Base-by-base conservation (phyloP, 202 grass and related monocot genomes). In the Bolboschoenoplectus hybrid region DNA sequence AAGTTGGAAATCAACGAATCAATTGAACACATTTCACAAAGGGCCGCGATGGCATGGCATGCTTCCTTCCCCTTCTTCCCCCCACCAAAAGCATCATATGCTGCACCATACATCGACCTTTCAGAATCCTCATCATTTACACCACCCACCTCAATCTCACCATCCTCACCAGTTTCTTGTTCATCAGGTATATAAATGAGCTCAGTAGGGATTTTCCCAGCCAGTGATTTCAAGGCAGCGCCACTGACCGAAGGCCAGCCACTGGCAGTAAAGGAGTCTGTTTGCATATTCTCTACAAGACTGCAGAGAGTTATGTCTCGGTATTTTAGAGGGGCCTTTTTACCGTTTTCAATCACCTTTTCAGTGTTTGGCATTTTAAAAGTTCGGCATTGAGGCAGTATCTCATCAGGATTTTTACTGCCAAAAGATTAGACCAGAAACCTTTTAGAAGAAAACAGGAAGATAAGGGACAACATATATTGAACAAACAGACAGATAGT, bases 1-100 rank as follows among this genome's bases (percentile, higher is more conserved):
- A 95, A 98, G 74, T 95, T 98, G 65, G 96, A 95, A 94, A 98
- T 95, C 85, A 95, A 86, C 0, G 96, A 95, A 90, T 98, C 93
- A 67, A 98, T 98, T 82, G 93, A 95, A 45, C 90, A 94, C 60
- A 92, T 86, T 80, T 95, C 96, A 87, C 93, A 95, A 55, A 98
- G 90, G 85, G 96, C 89, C 39, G 90, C 96, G 80, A 98, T 98
- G 84, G 96, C 90, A 90, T 87, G 86, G 38, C 96, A 98, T 82
- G 96, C 96, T 87, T 98, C 93, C 85, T 87, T 95, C 67, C 96
- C 96, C 78, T 94, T 55, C 82, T 88, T 95, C 53, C 93, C 91
- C 74, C 89, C 90, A 61, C 93, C 93, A 94, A 98, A 98, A 87
- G 96, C 93, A 81, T 89, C 82, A 69, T 90, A 98, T 77, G 96